Evolutionary conservation across 352 stramenopile species (phyloP), one percentile per base, ranked within the genome.

Genomic region (Globisporangium nagaii): DNA sequence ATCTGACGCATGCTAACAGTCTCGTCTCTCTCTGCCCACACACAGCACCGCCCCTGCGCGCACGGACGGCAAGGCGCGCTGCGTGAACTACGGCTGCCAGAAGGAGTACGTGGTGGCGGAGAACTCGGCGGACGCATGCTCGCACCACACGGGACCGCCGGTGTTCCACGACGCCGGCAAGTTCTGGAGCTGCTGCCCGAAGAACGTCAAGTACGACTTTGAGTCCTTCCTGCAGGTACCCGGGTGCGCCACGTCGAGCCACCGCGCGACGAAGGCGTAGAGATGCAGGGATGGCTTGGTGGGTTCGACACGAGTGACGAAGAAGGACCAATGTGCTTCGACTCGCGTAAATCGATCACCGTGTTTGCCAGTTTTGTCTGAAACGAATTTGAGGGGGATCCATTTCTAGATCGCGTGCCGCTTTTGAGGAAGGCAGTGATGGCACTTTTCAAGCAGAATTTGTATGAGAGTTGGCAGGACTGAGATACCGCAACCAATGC

Each of bases 91-190:
- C 54, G 92, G 92, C 22, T 98, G 92, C 64, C 84, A 97, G 62
- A 69, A 96, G 60, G 88, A 96, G 66, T 98, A 96, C 60, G 70
- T 83, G 10, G 82, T 97, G n/a, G 73, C 70, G 2, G 87, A 97
- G 19, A 98, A 98, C 63, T 50, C 66, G 20, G 65, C 72, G 1
- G 61, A 56, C 19, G 75, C 80, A 39, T 98, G 92, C 60, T 67
- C 58, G 43, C 90, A 97, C 70, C 90, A 98, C 66, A 76, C 74
- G 8, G 84, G 84, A 10, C 74, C 86, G 32, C 91, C 91, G 1
- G 84, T 98, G 34, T 98, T 98, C 70, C 91, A 97, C 61, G 92
- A 98, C 58, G 85, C 84, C 42, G 82, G 84, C 63, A 98, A 98
- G 69, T 96, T 84, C 69, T 98, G 92, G 92, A 91, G 75, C 57